These are phyloP conservation scores for Suillus luteus DNA, from an alignment of 768 basidiomycete species.

Conservation along the genomic window DNA sequence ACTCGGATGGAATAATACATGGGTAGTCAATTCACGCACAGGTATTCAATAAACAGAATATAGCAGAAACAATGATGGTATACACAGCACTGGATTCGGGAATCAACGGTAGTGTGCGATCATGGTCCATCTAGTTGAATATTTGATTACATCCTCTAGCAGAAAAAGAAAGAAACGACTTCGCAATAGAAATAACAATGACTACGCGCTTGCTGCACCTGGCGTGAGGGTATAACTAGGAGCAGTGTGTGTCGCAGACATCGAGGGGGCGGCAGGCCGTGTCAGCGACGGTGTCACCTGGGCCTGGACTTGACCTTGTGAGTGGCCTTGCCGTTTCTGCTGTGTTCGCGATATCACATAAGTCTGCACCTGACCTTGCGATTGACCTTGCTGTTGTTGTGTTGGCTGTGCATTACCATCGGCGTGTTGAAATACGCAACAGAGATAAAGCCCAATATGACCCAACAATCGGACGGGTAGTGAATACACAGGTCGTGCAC, in stretches of 20 bases:
- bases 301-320: neutral
- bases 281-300: no score
- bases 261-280: no score
- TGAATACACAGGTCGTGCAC: neutral
- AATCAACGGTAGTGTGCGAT: neutral
- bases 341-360: no score
- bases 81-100: neutral
- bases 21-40: neutral
- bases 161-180: no score
- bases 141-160: slow-evolving; percentile 29
- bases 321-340: no score
- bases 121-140: slow-evolving; percentile 34
- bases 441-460: neutral
- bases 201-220: no score
- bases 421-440: neutral
- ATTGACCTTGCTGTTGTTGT: neutral
- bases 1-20: neutral
- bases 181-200: no score
- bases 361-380: no score
- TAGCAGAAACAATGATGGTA: neutral
- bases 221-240: no score
- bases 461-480: neutral
- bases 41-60: neutral
- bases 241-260: no score
- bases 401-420: no score